These are phyloP conservation scores for Henckelia pumila DNA, from an alignment of 257 asterid genomes.

Conservation along the genomic window DNA sequence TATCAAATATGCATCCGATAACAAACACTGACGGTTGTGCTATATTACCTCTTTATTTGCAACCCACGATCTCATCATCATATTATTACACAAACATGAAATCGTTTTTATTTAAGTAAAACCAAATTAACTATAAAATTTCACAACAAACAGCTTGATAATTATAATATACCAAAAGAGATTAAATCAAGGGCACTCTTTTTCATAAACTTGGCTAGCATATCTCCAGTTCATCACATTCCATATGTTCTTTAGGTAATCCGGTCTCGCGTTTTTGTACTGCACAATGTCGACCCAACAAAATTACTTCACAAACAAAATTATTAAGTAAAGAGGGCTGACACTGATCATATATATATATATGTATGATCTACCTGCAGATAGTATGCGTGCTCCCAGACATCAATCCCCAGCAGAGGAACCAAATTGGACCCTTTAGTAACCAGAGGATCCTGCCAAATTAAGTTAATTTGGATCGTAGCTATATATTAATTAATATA, in stretches of 20 bases:
- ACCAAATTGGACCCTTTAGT: constrained; percentile 44
- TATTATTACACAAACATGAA: too few relatives aligned
- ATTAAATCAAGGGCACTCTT: constrained; percentile 41
- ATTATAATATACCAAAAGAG: too few relatives aligned
- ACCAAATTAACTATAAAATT: too few relatives aligned
- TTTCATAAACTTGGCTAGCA: constrained; percentile 46
- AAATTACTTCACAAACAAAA: constrained; percentile 7
- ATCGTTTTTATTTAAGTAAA: too few relatives aligned
- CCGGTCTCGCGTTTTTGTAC: constrained; percentile 72
- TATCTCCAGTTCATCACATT: constrained; percentile 67
- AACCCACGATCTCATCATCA: too few relatives aligned
- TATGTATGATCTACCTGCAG: constrained; percentile 40
- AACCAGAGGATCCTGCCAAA: constrained; percentile 46
- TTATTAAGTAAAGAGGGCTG: not conserved
- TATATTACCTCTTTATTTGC: too few relatives aligned
- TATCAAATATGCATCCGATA: too few relatives aligned
- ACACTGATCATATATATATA: not conserved
- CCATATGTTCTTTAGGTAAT: constrained; percentile 64
- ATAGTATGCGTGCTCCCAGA: constrained; percentile 61
- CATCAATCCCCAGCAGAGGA: constrained; percentile 51
- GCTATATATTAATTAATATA: too few relatives aligned
- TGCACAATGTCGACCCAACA: constrained; percentile 35
- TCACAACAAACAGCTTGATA: too few relatives aligned
- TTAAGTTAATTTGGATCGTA: too few relatives aligned
- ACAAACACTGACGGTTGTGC: too few relatives aligned